Evolutionary conservation across 345 rosid species (phyloP).

Genomic region (Eucalyptus curtisii): DNA sequence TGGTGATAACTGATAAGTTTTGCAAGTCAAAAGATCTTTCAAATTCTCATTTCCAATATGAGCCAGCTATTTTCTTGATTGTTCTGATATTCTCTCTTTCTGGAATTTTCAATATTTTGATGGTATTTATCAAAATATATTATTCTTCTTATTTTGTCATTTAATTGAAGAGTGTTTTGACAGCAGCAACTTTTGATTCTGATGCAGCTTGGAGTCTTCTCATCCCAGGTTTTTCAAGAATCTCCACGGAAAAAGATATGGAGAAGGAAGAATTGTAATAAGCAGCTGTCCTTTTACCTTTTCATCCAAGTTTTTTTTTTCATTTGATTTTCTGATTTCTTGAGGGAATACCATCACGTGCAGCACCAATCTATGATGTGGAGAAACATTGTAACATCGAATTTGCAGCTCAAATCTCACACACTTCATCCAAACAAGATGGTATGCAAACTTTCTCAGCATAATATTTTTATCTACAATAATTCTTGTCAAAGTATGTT

Average conservation of each 20-base stretch:
- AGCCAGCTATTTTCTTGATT: neutral
- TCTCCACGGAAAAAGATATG: slow-evolving; percentile 66
- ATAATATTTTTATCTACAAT: neutral
- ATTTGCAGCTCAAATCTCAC: slow-evolving; percentile 84
- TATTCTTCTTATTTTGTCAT: neutral
- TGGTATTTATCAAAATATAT: neutral
- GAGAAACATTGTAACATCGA: slow-evolving; percentile 97
- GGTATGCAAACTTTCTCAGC: slow-evolving; percentile 20
- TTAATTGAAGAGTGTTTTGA: neutral
- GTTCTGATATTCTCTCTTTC: neutral
- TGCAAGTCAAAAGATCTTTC: neutral
- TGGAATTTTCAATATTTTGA: neutral
- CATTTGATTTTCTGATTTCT: neutral
- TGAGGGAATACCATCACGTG: neutral
- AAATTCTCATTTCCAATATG: neutral
- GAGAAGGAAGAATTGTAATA: slow-evolving; percentile 74
- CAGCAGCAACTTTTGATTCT: neutral
- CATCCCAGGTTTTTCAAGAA: slow-evolving; percentile 93
- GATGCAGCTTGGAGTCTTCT: slow-evolving; percentile 92
- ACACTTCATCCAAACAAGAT: slow-evolving; percentile 29
- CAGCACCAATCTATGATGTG: slow-evolving; percentile 89
- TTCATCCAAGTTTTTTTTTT: neutral
- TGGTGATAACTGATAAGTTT: neutral
- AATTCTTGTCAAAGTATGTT: neutral
- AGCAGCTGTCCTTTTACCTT: neutral